Evolutionary conservation across 2,329 filamentous ascomycete genomes (phyloP).

Genomic region (Sclerotinia spermophila): DNA sequence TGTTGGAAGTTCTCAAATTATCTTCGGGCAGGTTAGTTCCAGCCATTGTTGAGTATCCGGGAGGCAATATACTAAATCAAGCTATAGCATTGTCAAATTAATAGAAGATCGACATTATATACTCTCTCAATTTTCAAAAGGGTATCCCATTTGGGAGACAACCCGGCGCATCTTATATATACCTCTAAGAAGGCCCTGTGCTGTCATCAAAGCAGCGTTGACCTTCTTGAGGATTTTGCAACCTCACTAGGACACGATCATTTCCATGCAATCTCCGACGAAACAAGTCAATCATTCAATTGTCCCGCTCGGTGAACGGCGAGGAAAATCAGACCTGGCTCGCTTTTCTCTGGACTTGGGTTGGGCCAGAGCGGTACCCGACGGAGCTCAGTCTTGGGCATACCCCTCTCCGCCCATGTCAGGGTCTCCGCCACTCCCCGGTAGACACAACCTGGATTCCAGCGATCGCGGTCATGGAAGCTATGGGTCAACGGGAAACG

Average conservation of each 20-base stretch:
- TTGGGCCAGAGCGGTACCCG: conserved; percentile 53
- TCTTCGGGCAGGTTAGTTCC: conserved; percentile 3
- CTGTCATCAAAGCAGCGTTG: conserved; percentile 23
- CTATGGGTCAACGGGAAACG: conserved; percentile 46
- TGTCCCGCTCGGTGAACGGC: conserved; percentile 54
- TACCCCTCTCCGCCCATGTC: conserved; percentile 75
- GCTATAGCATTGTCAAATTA: conserved; percentile 2
- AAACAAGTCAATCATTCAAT: conserved; percentile 41
- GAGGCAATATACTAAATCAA: conserved; percentile 1
- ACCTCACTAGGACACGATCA: conserved; percentile 25
- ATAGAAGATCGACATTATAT: neutral
- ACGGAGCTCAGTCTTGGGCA: conserved; percentile 53
- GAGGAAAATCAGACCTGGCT: conserved; percentile 53
- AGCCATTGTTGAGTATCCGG: neutral
- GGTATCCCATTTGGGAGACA: conserved; percentile 26
- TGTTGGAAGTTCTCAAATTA: neutral
- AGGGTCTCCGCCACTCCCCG: conserved; percentile 60
- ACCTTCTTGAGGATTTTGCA: conserved; percentile 23
- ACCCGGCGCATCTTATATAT: conserved; percentile 21
- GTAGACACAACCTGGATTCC: conserved; percentile 55
- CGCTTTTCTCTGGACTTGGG: conserved; percentile 54
- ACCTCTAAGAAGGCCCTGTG: conserved; percentile 21
- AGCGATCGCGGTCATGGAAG: conserved; percentile 51
- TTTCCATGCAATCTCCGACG: conserved; percentile 54
- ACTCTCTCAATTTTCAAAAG: conserved; percentile 10